Conservation (phyloP, 2,329 filamentous ascomycete species). For the Capronia americana region DNA sequence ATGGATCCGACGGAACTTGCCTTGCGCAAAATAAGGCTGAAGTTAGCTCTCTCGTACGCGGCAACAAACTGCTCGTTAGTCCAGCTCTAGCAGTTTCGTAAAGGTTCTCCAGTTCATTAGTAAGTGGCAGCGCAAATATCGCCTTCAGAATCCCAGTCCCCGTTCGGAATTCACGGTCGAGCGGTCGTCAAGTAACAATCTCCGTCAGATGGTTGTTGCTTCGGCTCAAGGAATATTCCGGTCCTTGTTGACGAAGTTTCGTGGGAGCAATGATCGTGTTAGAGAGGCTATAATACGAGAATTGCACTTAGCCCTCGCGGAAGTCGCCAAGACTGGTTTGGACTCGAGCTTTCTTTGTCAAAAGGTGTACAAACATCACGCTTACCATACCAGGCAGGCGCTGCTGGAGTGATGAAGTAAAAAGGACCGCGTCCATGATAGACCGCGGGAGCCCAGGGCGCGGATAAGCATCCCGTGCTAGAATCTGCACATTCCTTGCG, state of each 20-base stretch:
- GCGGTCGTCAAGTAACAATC: neutral
- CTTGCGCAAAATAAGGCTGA: neutral
- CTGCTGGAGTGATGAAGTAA: neutral
- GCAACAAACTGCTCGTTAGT: too few relatives aligned
- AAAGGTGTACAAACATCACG: neutral
- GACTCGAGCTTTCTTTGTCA: neutral
- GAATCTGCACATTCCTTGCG: neutral
- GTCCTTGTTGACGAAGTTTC: neutral
- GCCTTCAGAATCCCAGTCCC: neutral
- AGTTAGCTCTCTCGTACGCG: too few relatives aligned
- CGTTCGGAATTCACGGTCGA: neutral
- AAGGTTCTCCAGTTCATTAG: neutral
- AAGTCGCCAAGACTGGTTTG: neutral
- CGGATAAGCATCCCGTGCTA: neutral
- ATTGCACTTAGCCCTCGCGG: neutral
- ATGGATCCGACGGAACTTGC: constrained; percentile 9
- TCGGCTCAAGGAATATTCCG: neutral
- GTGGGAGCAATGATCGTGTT: neutral
- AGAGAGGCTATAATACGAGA: neutral
- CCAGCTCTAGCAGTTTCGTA: neutral
- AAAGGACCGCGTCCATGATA: neutral
- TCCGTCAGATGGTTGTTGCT: neutral
- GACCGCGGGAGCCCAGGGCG: neutral
- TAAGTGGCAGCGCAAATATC: neutral
- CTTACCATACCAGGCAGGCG: constrained; percentile 7